Percentiles rank a stretch among this genome's conserved stretches.
Evolutionary conservation across 2,329 filamentous ascomycete genomes (phyloP).

Genomic region (Talaromyces sp.): DNA sequence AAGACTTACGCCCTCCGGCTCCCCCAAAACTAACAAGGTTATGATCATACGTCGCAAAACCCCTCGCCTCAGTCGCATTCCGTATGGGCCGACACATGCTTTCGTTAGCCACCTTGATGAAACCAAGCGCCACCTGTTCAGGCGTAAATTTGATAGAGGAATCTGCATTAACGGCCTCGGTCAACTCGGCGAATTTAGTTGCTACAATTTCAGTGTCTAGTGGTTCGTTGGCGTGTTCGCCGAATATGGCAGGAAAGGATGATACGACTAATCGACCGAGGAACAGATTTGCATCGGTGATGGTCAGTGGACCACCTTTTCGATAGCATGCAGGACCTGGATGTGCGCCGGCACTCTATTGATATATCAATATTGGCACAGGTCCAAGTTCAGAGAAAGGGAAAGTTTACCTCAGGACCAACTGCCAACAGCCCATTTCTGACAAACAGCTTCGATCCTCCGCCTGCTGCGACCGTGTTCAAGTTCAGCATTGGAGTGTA

Average conservation of each 20-base stretch:
- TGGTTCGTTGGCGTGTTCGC: slow-evolving; percentile 72
- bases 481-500: slow-evolving; percentile 87
- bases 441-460: slow-evolving; percentile 67
- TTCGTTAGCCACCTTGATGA: slow-evolving; percentile 39
- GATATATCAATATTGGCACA: too few species aligned
- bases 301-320: slow-evolving; percentile 80
- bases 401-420: slow-evolving; percentile 58
- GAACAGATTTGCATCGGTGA: slow-evolving; percentile 85
- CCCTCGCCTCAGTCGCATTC: slow-evolving; percentile 85
- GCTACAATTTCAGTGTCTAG: slow-evolving; percentile 68
- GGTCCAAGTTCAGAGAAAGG: too few species aligned
- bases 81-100: slow-evolving; percentile 66
- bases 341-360: slow-evolving; percentile 63
- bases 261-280: slow-evolving; percentile 77
- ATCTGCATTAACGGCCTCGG: slow-evolving; percentile 69
- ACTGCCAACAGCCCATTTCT: slow-evolving; percentile 82
- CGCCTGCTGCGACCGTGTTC: slow-evolving; percentile 87
- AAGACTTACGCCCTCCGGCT: slow-evolving; percentile 61
- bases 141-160: slow-evolving; percentile 22
- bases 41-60: slow-evolving; percentile 85
- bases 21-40: slow-evolving; percentile 89
- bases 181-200: slow-evolving; percentile 66
- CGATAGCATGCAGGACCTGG: slow-evolving; percentile 87
- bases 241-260: slow-evolving; percentile 92
- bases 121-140: slow-evolving; percentile 36